A percentile compares a stretch with the other conserved stretches of the same genome.
Conservation (phyloP, 768 basidiomycete species). For the Leucosporidium scottii region DNA sequence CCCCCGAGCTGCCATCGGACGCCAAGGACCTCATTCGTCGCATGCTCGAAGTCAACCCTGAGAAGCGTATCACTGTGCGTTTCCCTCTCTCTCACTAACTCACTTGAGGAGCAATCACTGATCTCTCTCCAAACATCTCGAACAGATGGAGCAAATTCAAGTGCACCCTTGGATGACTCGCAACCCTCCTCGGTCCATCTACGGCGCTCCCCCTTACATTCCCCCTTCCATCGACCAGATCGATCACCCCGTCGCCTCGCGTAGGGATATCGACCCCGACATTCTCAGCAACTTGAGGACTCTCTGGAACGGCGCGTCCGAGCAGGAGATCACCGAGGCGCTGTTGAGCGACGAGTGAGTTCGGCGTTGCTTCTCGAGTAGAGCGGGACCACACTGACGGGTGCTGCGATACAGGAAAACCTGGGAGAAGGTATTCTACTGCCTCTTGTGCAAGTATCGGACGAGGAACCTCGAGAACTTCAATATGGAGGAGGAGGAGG, state of each 20-base stretch:
- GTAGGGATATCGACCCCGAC: conserved; percentile 70
- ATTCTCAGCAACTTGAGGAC: conserved; percentile 84
- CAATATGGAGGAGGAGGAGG: conserved; percentile 50
- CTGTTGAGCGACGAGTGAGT: conserved; percentile 51
- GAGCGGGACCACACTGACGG: no score
- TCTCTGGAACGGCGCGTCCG: conserved; percentile 74
- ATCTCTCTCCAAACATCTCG: neutral
- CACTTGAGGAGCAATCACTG: neutral
- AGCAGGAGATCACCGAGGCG: conserved; percentile 63
- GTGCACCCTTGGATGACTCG: conserved; percentile 71
- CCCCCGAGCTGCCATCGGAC: conserved; percentile 67
- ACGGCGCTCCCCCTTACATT: conserved; percentile 16
- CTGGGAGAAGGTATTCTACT: conserved; percentile 95
- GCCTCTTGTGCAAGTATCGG: conserved; percentile 77
- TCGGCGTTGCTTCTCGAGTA: no score
- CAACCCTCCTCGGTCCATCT: conserved; percentile 37
- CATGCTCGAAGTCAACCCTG: conserved; percentile 84
- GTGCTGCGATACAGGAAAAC: conserved; percentile 52
- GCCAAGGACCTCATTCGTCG: conserved; percentile 74
- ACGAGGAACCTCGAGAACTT: conserved; percentile 64
- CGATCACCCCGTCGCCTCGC: conserved; percentile 58
- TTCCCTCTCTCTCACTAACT: neutral
- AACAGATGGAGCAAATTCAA: conserved; percentile 76
- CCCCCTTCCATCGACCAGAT: conserved; percentile 54
- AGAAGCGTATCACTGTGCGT: conserved; percentile 66